phyloP scores from a whole-genome alignment of 2,329 filamentous ascomycete genomes.

The Sclerotinia borealis region DNA sequence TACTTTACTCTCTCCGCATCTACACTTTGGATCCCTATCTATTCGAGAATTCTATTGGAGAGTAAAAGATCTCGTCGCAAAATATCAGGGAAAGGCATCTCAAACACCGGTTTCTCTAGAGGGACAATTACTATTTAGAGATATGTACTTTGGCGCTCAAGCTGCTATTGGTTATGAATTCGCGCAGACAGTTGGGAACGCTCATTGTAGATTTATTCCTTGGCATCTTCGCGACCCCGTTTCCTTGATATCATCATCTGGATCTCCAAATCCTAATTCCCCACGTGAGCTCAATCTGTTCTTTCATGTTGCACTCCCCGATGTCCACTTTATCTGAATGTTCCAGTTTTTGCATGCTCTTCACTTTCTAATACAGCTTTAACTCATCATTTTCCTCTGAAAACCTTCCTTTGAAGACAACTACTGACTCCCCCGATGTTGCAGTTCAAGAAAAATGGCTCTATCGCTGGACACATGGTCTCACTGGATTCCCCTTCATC shows the following conservation, averaged over 20 bases:
- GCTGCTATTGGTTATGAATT: slow-evolving; percentile 60
- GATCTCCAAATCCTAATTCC: neutral
- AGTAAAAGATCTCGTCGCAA: slow-evolving; percentile 54
- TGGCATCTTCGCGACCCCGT: slow-evolving; percentile 59
- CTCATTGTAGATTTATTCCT: slow-evolving; percentile 65
- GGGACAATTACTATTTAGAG: slow-evolving; percentile 69
- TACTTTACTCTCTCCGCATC: slow-evolving; percentile 64
- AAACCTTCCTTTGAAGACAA: too few relatives aligned
- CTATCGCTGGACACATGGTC: slow-evolving; percentile 60
- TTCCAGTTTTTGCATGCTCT: neutral
- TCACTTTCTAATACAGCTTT: neutral
- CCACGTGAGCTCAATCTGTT: neutral
- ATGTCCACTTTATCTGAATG: too few relatives aligned
- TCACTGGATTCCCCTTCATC: slow-evolving; percentile 74
- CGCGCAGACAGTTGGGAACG: slow-evolving; percentile 58
- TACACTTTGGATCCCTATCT: slow-evolving; percentile 70
- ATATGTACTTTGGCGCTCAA: slow-evolving; percentile 80
- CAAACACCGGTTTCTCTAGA: slow-evolving; percentile 61
- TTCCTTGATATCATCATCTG: neutral
- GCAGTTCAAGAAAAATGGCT: slow-evolving; percentile 59
- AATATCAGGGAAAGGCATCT: slow-evolving; percentile 47
- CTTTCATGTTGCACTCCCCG: too few relatives aligned
- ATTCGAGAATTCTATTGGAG: slow-evolving; percentile 68
- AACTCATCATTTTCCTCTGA: too few relatives aligned
- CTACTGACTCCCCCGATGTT: too few relatives aligned